These are phyloP conservation scores for Blastobotrys peoriensis DNA, from an alignment of 805 yeast genomes.

Conservation along the genomic window DNA sequence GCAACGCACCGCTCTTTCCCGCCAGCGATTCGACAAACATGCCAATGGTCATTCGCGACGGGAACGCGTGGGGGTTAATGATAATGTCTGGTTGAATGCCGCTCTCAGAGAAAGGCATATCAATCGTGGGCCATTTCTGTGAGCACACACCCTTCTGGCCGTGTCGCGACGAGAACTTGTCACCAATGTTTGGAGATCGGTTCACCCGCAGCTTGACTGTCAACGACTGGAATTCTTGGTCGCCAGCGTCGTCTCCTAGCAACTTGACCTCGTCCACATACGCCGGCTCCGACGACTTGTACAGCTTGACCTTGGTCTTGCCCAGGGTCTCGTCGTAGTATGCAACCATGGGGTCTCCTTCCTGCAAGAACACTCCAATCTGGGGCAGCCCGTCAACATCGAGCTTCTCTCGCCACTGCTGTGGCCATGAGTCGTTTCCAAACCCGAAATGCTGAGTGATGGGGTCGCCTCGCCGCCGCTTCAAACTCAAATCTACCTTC, in stretches of 20 bases:
- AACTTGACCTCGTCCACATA: conserved; percentile 92
- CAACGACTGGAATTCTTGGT: conserved; percentile 73
- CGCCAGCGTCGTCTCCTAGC: conserved; percentile 73
- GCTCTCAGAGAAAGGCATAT: conserved; percentile 93
- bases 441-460: conserved; percentile 91
- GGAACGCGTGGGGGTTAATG: conserved; percentile 99
- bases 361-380: conserved; percentile 81
- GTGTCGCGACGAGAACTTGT: conserved; percentile 94
- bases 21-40: conserved; percentile 98
- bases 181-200: conserved; percentile 93
- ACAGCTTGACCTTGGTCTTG: conserved; percentile 84
- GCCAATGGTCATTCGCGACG: conserved; percentile 99
- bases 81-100: conserved; percentile 98
- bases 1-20: conserved; percentile 98
- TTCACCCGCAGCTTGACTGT: conserved; percentile 87
- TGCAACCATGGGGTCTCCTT: conserved; percentile 94
- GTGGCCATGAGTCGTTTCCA: conserved; percentile 90
- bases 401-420: conserved; percentile 77
- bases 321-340: conserved; percentile 87
- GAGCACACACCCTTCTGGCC: conserved; percentile 99
- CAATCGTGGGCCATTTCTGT: conserved; percentile 94
- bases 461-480: conserved; percentile 88
- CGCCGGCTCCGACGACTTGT: conserved; percentile 92
- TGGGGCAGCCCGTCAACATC: conserved; percentile 91
- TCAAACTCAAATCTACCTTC: conserved; percentile 71